Evolutionary conservation across 192 early-diverging fungal species (phyloP), one percentile per base, ranked within the genome.

Genomic region (Chytriomyces sp.): DNA sequence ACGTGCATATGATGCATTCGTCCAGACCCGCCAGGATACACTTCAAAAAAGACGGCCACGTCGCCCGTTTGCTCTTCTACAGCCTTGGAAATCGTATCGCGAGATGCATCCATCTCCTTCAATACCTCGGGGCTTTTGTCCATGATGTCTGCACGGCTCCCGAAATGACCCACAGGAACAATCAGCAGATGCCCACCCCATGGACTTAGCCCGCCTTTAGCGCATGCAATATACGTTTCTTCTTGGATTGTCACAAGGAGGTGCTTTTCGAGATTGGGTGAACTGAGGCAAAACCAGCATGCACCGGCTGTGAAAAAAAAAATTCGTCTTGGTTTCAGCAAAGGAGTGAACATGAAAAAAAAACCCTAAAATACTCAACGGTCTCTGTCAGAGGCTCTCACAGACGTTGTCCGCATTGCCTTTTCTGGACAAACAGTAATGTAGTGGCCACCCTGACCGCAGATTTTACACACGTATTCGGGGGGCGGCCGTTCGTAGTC

Each of bases 261-360:
- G 63, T 97, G 95, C 82, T 95, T 94, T 77, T 92, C 93, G 26
- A 96, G 83, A 49, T 92, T 91, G 1, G 97, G 96, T 75, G 95
- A 96, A 0, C 94, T 88, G 61, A 98, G 84, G 79, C 97, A 98
- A 82, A 98, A 98, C 97, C 97, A 98, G 83, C 97, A 98, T 5
- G 90, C 85, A 44, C 76, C 49, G 18, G 82, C 81, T 85, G 65
- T 20, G 45, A 26, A 35, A 49, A 13, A 28, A 64, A 57, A 24
- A 68, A 26, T 13, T 26, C 9, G 26, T 1, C 11, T 67, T 46
- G 45, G 66, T 11, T 10, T 57, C 53, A 57, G 53, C 11, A 20
- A 20, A 57, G 53, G 20, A 57, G 20, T 18, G 53, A 20, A 20
- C 53, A 57, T 18, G 3, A 57, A 57, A 20, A 57, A 57, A 57